Evolutionary conservation across 2,329 filamentous ascomycete species (phyloP).

Genomic region (Fusarium haematococcum): DNA sequence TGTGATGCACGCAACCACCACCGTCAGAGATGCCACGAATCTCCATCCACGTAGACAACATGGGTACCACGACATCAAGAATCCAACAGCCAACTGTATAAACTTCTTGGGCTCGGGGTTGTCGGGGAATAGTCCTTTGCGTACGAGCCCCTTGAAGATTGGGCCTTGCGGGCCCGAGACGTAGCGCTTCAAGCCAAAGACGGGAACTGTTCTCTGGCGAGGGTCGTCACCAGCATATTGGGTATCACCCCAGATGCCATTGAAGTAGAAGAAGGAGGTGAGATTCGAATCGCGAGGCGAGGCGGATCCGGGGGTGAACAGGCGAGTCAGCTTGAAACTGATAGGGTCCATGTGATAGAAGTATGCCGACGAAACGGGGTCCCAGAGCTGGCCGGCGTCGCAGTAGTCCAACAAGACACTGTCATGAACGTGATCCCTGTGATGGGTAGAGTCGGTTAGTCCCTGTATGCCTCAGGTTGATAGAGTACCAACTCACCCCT

Average conservation of each 20-base stretch:
- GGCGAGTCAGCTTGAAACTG: slow-evolving; percentile 45
- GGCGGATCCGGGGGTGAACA: background rate
- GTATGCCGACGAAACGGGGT: slow-evolving; percentile 37
- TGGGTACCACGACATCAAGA: slow-evolving; percentile 46
- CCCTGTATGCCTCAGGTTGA: background rate
- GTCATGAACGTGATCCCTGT: slow-evolving; percentile 41
- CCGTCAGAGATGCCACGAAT: slow-evolving; percentile 33
- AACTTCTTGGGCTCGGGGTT: slow-evolving; percentile 29
- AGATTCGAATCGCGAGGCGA: background rate
- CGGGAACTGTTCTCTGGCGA: background rate
- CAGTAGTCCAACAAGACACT: slow-evolving; percentile 46
- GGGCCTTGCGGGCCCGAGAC: background rate
- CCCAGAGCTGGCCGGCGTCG: slow-evolving; percentile 45
- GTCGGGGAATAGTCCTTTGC: slow-evolving; percentile 27
- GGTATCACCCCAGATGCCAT: background rate
- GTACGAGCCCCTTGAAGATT: background rate
- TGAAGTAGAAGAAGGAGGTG: background rate
- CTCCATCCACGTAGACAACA: slow-evolving; percentile 48
- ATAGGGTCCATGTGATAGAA: background rate
- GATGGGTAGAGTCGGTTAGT: background rate
- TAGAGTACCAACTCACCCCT: background rate
- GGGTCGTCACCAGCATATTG: background rate
- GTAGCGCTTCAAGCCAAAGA: background rate
- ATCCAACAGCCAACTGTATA: slow-evolving; percentile 32
- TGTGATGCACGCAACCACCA: background rate